phyloP scores from a whole-genome alignment of 441 rosid genomes.

The Pelargonium australe region DNA sequence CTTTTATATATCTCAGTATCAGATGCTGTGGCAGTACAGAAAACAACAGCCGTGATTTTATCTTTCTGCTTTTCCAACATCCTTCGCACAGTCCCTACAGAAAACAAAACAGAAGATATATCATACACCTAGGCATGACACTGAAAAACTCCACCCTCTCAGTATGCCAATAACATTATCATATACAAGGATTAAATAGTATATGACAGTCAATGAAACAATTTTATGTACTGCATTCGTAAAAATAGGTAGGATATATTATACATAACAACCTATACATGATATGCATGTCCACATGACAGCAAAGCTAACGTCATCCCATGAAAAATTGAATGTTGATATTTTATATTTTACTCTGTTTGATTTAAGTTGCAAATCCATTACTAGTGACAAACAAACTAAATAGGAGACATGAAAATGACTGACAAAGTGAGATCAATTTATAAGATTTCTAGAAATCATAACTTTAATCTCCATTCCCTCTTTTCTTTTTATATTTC shows the following conservation, averaged over 20 bases:
- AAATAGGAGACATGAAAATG: background rate
- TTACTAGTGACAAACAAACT: background rate
- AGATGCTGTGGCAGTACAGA: conserved; percentile 73
- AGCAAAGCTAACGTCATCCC: background rate
- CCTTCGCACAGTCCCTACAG: conserved; percentile 83
- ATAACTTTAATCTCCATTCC: background rate
- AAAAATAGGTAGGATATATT: background rate
- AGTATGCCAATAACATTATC: conserved; percentile 6
- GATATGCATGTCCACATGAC: too few species aligned
- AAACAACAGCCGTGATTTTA: conserved; percentile 77
- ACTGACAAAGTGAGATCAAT: background rate
- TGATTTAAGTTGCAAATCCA: background rate
- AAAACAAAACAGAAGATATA: conserved; percentile 23
- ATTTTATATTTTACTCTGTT: too few species aligned
- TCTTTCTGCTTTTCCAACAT: conserved; percentile 93
- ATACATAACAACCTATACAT: too few species aligned
- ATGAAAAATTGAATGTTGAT: background rate
- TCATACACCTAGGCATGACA: conserved; percentile 8
- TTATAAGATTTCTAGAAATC: background rate
- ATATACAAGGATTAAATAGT: background rate
- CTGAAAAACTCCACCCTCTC: background rate
- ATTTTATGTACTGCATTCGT: too few species aligned
- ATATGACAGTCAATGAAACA: too few species aligned
- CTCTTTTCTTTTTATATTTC: background rate
- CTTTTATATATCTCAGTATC: conserved; percentile 87